Conservation (phyloP, 225 moss, liverwort and hornwort species). For the Physcomitrellopsis africana region DNA sequence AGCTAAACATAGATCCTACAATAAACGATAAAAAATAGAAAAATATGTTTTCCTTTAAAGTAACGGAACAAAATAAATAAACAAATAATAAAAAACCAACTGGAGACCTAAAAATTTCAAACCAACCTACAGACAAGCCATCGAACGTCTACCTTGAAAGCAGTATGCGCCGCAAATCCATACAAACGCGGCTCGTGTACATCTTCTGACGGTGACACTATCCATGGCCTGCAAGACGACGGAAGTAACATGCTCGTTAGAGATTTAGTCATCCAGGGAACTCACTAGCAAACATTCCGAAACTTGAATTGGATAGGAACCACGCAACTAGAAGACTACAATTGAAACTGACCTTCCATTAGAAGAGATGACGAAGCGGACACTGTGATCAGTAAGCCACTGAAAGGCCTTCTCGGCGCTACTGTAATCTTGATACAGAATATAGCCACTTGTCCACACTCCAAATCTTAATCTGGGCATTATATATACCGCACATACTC, state of each 20-base stretch:
- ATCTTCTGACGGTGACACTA: conserved; percentile 26
- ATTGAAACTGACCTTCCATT: conserved; percentile 29
- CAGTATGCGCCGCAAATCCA: conserved; percentile 23
- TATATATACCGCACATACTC: conserved; percentile 41
- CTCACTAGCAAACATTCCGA: no score
- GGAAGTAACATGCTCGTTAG: no score
- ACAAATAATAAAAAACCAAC: background rate
- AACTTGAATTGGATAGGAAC: no score
- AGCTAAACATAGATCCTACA: no score
- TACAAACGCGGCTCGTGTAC: conserved; percentile 18
- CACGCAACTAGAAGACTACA: no score
- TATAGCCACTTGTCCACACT: conserved; percentile 3
- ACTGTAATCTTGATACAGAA: conserved; percentile 18
- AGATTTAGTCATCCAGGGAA: background rate
- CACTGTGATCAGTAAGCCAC: background rate
- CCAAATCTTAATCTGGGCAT: conserved; percentile 29
- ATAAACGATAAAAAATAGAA: no score
- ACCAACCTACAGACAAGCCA: background rate
- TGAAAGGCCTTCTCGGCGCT: conserved; percentile 18
- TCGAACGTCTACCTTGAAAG: conserved; percentile 23
- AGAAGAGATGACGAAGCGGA: conserved; percentile 33
- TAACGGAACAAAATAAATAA: background rate
- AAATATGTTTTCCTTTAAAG: no score
- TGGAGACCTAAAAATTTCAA: background rate
- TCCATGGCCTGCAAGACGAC: conserved; percentile 34